Evolutionary conservation across 2,329 filamentous ascomycete species (phyloP).

Genomic region (Aureobasidium lini): DNA sequence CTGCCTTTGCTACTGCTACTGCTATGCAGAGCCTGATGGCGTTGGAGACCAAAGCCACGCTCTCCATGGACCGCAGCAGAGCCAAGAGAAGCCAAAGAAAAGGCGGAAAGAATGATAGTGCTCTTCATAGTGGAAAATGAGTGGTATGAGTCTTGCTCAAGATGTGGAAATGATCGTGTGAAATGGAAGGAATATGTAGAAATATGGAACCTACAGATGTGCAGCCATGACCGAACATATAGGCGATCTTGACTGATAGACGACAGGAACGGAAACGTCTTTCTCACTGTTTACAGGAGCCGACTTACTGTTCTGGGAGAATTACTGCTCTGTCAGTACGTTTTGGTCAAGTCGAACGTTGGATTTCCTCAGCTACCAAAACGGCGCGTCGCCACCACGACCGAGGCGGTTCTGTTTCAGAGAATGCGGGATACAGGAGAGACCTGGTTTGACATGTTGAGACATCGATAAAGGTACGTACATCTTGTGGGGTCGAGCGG

Average conservation of each 20-base stretch:
- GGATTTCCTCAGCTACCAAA: background rate
- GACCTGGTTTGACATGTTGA: background rate
- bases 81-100: slow-evolving; percentile 6
- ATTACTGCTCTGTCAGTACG: background rate
- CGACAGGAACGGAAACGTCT: background rate
- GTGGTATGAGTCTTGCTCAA: background rate
- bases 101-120: background rate
- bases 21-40: background rate
- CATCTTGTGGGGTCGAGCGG: no score
- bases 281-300: background rate
- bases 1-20: background rate
- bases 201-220: background rate
- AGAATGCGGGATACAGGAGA: background rate
- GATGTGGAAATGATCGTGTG: background rate
- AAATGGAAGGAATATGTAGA: background rate
- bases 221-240: slow-evolving; percentile 1
- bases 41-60: background rate
- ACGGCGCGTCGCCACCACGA: slow-evolving; percentile 11
- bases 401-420: background rate
- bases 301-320: background rate
- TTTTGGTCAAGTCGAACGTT: slow-evolving; percentile 8
- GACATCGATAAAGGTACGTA: slow-evolving; percentile 1
- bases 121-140: background rate
- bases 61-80: slow-evolving; percentile 7
- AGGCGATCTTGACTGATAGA: slow-evolving; percentile 7